phyloP scores from a whole-genome alignment of 2,329 filamentous ascomycete species.

The Septoria linicola region DNA sequence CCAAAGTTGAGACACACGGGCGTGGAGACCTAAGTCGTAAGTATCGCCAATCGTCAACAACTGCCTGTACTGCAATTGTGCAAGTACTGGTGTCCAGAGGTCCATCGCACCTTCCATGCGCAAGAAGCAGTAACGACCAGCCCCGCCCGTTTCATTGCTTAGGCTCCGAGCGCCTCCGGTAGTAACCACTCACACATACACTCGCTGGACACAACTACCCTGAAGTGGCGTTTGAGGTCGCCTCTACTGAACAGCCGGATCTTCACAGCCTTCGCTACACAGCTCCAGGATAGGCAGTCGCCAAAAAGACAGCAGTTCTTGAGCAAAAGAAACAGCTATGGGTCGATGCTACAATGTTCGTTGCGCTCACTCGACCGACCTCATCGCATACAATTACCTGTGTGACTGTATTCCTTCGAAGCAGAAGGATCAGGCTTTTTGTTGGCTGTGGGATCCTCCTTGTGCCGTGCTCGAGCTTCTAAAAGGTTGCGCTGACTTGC shows the following conservation, averaged over 20 bases:
- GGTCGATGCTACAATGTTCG: not conserved
- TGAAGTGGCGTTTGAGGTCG: not conserved
- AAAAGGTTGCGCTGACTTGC: slow-evolving; percentile 1
- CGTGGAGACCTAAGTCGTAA: not conserved
- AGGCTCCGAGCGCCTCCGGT: no score
- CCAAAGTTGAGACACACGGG: no score
- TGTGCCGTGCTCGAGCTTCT: not conserved
- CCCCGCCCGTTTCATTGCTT: no score
- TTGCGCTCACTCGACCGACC: not conserved
- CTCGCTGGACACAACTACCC: not conserved
- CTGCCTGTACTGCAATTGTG: not conserved
- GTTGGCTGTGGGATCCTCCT: not conserved
- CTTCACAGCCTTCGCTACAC: not conserved
- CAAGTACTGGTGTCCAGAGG: not conserved
- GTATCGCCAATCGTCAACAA: not conserved
- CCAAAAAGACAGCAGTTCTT: not conserved
- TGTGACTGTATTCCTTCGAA: not conserved
- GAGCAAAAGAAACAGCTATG: not conserved
- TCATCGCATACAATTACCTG: not conserved
- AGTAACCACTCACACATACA: not conserved
- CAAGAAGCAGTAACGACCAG: not conserved
- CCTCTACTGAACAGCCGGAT: not conserved
- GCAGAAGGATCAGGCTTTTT: not conserved
- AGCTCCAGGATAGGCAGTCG: not conserved
- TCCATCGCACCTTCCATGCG: not conserved